Conservation (phyloP, 1,284 basidiomycete species). For the Papiliotrema laurentii region DNA sequence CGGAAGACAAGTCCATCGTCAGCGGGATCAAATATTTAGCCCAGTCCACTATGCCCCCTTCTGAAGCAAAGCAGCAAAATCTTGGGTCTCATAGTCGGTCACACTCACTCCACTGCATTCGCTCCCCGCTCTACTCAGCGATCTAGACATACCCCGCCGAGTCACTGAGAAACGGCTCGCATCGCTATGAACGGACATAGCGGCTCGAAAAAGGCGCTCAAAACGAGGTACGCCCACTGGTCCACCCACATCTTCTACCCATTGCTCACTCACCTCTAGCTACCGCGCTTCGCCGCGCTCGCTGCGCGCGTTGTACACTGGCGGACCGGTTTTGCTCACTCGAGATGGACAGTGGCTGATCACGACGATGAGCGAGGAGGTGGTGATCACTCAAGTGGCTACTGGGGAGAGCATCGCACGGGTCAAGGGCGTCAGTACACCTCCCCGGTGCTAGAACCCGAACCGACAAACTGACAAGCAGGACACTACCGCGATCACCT, state of each 20-base stretch:
- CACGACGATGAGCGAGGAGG: slow-evolving; percentile 81
- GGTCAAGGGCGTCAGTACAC: slow-evolving; percentile 67
- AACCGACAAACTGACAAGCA: slow-evolving; percentile 25
- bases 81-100: background rate
- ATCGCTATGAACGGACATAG: slow-evolving; percentile 37
- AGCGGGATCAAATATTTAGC: background rate
- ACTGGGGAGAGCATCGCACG: slow-evolving; percentile 71
- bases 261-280: slow-evolving; percentile 16
- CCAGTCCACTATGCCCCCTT: no score
- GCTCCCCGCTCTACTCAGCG: no score
- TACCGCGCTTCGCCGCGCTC: slow-evolving; percentile 47
- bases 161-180: no score
- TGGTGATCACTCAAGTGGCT: slow-evolving; percentile 72
- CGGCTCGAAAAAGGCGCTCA: slow-evolving; percentile 29
- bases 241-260: background rate
- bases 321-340: slow-evolving; percentile 76
- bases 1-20: background rate
- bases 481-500: slow-evolving; percentile 55
- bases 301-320: slow-evolving; percentile 70
- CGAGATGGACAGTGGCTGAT: slow-evolving; percentile 74
- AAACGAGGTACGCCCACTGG: slow-evolving; percentile 41
- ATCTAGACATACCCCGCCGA: no score
- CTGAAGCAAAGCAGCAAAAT: no score
- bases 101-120: no score
- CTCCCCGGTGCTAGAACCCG: background rate